Conservation (phyloP, 139 green algal species). For the Auxenochlorella pyrenoidosa region DNA sequence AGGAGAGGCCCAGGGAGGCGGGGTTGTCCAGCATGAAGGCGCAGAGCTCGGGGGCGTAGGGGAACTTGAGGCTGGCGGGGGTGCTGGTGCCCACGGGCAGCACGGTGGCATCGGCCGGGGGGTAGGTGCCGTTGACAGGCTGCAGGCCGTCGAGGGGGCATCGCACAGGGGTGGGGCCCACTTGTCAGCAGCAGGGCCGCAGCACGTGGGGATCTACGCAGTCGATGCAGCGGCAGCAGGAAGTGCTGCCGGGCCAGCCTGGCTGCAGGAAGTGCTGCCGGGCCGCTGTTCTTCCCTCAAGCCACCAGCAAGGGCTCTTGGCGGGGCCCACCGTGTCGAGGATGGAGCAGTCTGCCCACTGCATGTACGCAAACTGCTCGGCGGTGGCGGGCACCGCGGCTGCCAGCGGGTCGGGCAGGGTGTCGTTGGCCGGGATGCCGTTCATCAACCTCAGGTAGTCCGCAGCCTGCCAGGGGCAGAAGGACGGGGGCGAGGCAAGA, state of each 20-base stretch:
- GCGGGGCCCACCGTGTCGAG: not conserved
- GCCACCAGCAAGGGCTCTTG: not conserved
- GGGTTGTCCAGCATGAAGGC: slow-evolving; percentile 3
- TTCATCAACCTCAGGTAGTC: not conserved
- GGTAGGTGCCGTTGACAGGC: not conserved
- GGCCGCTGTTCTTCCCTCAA: not conserved
- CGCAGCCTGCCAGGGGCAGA: no score
- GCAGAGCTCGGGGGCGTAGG: slow-evolving; percentile 28
- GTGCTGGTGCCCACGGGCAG: slow-evolving; percentile 2
- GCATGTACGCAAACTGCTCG: not conserved
- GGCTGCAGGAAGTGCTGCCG: no score
- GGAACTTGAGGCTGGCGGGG: not conserved
- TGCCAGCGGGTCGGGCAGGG: not conserved
- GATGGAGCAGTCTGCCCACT: slow-evolving; percentile 18
- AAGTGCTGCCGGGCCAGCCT: no score
- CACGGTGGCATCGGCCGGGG: not conserved
- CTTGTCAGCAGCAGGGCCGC: no score
- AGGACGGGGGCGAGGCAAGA: no score
- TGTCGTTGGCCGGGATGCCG: not conserved
- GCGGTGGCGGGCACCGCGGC: not conserved
- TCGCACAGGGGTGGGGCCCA: not conserved
- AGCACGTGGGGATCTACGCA: not conserved
- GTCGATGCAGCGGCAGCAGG: not conserved
- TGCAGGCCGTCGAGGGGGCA: not conserved
- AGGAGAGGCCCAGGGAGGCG: not conserved